Evolutionary conservation across 169 alveolate species (phyloP), one percentile per base, ranked within the genome.

Genomic region (Cryptosporidium muris): DNA sequence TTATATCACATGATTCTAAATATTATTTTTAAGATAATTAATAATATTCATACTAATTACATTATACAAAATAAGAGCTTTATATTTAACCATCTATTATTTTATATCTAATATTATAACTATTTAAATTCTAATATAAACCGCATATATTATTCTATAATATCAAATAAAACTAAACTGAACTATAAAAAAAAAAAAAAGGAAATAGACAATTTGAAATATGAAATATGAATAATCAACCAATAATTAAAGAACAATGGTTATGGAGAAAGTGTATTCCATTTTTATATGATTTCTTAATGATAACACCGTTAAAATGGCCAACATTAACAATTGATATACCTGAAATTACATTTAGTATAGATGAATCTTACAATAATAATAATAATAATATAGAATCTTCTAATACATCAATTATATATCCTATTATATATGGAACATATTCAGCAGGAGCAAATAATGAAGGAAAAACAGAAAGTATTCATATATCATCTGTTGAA

Each of bases 221-320:
- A 63, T 62, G 51, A 5, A 43, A 16, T 43, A 40, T 58, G 36
- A 74, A 38, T 47, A 37, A 74, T 47, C 12, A 74, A 34, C 85
- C 85, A 34, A 74, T 58, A 37, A 74, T 74, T 14, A 62, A 74
- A 34, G 85, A 74, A 58, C 66, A 74, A 34, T 74, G 85, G 85
- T 68, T 74, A 45, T 74, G 85, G 85, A 74, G 51, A 51, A 74
- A 74, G 34, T 58, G 60, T 74, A 68, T 74, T 4, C 85, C 85
- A 5, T 74, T 74, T 74, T 34, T 74, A n/a, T 74, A 74, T 58
- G 85, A 74, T 40, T 74, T 58, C 34, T 48, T 74, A 8, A 58
- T 74, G 6, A 74, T 74, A n/a, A 74, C 85, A 9, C 85, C 85
- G 3, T 64, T 74, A 11, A 74, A 64, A 51, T 74, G 85, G 85